phyloP scores from a whole-genome alignment of 495 filamentous ascomycete genomes.

The Staphylotrichum longicolle region DNA sequence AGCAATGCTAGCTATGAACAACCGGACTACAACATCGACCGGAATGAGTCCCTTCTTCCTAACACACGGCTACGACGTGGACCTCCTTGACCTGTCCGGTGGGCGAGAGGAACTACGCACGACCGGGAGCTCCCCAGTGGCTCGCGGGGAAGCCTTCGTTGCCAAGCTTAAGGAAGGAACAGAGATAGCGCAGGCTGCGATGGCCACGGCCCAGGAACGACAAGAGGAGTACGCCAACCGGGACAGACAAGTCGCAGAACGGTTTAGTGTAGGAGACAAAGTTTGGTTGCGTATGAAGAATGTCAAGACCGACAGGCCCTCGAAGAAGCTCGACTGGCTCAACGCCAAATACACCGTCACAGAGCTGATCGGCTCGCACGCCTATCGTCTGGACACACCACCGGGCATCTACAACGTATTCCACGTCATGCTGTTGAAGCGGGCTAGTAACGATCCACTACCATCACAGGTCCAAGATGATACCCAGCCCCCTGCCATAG shows the following conservation, averaged over 20 bases:
- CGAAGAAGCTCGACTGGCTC: slow-evolving; percentile 6
- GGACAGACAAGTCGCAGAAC: background rate
- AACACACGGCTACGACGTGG: background rate
- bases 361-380: background rate
- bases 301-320: slow-evolving; percentile 1
- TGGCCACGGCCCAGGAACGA: background rate
- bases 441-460: background rate
- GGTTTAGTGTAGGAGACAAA: background rate
- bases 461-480: background rate
- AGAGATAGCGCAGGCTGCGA: background rate
- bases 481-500: background rate
- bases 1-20: slow-evolving; percentile 8
- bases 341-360: background rate
- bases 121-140: background rate
- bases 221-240: slow-evolving; percentile 2
- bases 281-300: background rate
- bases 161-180: background rate
- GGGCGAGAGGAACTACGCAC: background rate
- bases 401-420: background rate
- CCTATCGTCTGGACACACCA: background rate
- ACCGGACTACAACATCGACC: background rate
- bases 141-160: background rate
- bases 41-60: slow-evolving; percentile 1
- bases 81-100: background rate
- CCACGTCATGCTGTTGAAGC: background rate